Conservation (phyloP, 2,329 filamentous ascomycete species). For the Colletotrichum liaoningense region DNA sequence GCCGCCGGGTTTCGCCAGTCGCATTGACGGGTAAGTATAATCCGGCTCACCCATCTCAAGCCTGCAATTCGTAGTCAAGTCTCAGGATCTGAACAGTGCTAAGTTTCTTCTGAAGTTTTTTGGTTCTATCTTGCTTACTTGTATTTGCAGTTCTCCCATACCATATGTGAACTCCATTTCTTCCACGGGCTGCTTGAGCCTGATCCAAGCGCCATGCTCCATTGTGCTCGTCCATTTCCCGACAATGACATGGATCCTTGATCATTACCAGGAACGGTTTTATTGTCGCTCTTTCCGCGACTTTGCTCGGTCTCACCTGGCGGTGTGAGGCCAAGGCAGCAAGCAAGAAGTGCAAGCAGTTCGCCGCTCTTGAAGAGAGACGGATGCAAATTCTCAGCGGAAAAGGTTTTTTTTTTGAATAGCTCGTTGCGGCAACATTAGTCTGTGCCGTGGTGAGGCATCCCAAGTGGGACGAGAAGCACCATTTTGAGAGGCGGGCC, state of each 20-base stretch:
- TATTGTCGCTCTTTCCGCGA: not conserved
- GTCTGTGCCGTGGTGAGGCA: not conserved
- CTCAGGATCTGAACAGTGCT: not conserved
- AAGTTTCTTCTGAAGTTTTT: not conserved
- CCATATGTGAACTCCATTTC: not conserved
- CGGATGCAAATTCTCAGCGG: not conserved
- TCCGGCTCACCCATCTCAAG: not conserved
- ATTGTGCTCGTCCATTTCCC: not conserved
- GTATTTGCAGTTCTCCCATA: not conserved
- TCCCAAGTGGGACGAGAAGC: not conserved
- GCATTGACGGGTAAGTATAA: not conserved
- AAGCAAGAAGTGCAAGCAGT: not conserved
- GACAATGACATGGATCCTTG: not conserved
- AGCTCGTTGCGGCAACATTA: not conserved
- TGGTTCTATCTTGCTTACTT: not conserved
- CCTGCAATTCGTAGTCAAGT: not conserved
- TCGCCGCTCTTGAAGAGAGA: not conserved
- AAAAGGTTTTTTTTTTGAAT: not conserved
- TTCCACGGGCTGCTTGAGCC: not conserved
- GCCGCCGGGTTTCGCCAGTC: not conserved
- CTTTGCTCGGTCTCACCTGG: not conserved
- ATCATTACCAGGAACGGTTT: not conserved
- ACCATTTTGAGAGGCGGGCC: conserved; percentile 7
- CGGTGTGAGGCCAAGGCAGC: not conserved
- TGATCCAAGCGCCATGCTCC: not conserved